A percentile compares a stretch with the other conserved stretches of the same genome.
Conservation (phyloP, 441 rosid genomes). For the Monsonia emarginata region DNA sequence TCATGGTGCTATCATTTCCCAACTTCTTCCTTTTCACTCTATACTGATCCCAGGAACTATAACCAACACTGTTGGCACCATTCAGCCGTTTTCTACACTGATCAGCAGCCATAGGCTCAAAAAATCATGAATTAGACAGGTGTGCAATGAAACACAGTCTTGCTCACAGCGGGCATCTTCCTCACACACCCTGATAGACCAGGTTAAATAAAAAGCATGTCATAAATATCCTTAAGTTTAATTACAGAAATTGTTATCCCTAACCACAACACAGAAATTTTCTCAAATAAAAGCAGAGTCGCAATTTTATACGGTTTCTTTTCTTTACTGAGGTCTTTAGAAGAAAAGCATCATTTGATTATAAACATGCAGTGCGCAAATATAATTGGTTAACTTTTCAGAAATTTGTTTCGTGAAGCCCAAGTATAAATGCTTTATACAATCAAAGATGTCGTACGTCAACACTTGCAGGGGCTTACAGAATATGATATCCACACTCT, state of each 20-base stretch:
- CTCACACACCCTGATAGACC: slow-evolving; percentile 25
- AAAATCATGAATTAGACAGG: slow-evolving; percentile 22
- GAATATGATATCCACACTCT: background rate
- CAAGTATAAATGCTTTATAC: background rate
- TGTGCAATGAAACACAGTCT: slow-evolving; percentile 9
- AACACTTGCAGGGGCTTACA: background rate
- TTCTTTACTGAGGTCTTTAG: background rate
- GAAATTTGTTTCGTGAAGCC: background rate
- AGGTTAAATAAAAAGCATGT: background rate
- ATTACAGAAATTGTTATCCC: background rate
- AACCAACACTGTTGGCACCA: slow-evolving; percentile 47
- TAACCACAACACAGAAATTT: background rate
- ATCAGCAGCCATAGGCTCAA: slow-evolving; percentile 69
- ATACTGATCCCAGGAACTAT: slow-evolving; percentile 44
- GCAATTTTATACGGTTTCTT: background rate
- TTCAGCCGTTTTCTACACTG: slow-evolving; percentile 66
- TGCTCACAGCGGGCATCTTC: slow-evolving; percentile 17
- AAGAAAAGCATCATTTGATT: background rate
- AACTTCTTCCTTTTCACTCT: slow-evolving; percentile 58
- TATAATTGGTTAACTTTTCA: background rate
- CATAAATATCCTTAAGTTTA: background rate
- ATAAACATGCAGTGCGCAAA: background rate
- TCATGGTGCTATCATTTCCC: slow-evolving; percentile 36
- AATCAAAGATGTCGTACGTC: background rate
- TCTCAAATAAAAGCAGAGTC: background rate